Percentiles rank a stretch among this genome's conserved stretches.
These are phyloP conservation scores for Metarhizium sp. DNA, from an alignment of 2,329 filamentous ascomycete species.

Conservation along the genomic window DNA sequence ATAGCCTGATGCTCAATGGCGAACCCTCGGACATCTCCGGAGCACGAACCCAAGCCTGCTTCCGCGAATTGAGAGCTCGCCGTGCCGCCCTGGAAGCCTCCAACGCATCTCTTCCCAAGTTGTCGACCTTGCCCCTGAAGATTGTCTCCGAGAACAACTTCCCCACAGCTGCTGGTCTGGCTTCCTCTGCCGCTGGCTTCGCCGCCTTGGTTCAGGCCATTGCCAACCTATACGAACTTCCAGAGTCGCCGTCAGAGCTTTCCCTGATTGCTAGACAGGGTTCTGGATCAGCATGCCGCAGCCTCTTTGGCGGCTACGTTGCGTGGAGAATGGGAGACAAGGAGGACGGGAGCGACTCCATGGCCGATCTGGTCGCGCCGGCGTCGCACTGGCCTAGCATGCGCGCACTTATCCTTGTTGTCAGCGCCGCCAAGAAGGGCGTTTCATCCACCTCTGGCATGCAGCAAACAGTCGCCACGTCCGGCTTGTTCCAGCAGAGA, in stretches of 20 bases:
- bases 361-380: slow-evolving; percentile 80
- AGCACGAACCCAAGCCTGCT: slow-evolving; percentile 87
- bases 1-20: slow-evolving; percentile 79
- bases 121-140: slow-evolving; percentile 67
- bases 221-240: slow-evolving; percentile 82
- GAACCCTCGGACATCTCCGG: slow-evolving; percentile 74
- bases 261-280: slow-evolving; percentile 87
- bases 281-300: slow-evolving; percentile 88
- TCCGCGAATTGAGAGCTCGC: slow-evolving; percentile 72
- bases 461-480: slow-evolving; percentile 93
- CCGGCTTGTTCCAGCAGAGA: slow-evolving; percentile 73
- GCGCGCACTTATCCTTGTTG: slow-evolving; percentile 85
- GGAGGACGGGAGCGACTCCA: slow-evolving; percentile 74
- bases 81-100: slow-evolving; percentile 65
- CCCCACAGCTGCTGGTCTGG: slow-evolving; percentile 88
- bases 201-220: slow-evolving; percentile 72
- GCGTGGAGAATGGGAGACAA: slow-evolving; percentile 78
- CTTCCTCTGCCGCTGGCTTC: slow-evolving; percentile 61
- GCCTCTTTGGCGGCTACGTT: slow-evolving; percentile 89
- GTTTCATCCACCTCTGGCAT: slow-evolving; percentile 89
- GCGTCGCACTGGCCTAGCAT: slow-evolving; percentile 92
- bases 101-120: slow-evolving; percentile 68
- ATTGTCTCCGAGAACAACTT: slow-evolving; percentile 98
- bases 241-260: slow-evolving; percentile 71
- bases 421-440: slow-evolving; percentile 89